Evolutionary conservation across 371 early-diverging fungal species (phyloP).

Genomic region (Mortierella sp.): DNA sequence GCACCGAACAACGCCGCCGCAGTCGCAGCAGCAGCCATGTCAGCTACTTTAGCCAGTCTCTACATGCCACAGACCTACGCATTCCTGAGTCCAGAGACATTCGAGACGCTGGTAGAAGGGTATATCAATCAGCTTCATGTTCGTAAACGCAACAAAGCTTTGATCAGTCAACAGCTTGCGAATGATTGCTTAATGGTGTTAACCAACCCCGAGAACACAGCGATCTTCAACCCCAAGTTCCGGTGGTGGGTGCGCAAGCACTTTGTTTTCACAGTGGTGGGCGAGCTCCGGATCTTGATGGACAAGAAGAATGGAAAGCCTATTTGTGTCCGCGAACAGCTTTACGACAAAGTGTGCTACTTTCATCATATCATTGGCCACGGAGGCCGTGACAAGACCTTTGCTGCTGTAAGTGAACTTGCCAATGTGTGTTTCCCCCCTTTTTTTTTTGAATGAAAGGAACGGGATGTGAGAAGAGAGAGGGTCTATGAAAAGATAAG

Average conservation of each 20-base stretch:
- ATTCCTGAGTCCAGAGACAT: slow-evolving; percentile 46
- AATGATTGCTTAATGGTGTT: slow-evolving; percentile 52
- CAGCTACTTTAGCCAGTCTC: slow-evolving; percentile 10
- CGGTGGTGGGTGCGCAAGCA: slow-evolving; percentile 55
- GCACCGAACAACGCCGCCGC: slow-evolving; percentile 12
- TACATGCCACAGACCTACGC: slow-evolving; percentile 47
- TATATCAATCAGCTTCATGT: slow-evolving; percentile 53
- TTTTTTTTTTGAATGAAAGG: too few species aligned
- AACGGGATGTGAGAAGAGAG: too few species aligned
- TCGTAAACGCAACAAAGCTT: slow-evolving; percentile 53
- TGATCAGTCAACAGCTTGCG: slow-evolving; percentile 53
- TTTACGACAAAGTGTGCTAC: slow-evolving; percentile 53
- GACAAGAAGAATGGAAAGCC: slow-evolving; percentile 55
- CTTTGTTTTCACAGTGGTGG: slow-evolving; percentile 51
- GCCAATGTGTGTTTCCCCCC: background rate
- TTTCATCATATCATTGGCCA: slow-evolving; percentile 55
- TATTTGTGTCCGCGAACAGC: slow-evolving; percentile 45
- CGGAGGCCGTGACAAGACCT: slow-evolving; percentile 55
- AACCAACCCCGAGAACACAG: slow-evolving; percentile 53
- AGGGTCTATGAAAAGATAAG: too few species aligned
- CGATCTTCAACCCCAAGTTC: slow-evolving; percentile 54
- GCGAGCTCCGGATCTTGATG: slow-evolving; percentile 50
- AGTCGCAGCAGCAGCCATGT: slow-evolving; percentile 11
- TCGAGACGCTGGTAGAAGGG: slow-evolving; percentile 51
- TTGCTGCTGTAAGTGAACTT: slow-evolving; percentile 45